Evolutionary conservation across 2,329 filamentous ascomycete genomes (phyloP), one percentile per base, ranked within the genome.

Genomic region (Epichloe elymi): DNA sequence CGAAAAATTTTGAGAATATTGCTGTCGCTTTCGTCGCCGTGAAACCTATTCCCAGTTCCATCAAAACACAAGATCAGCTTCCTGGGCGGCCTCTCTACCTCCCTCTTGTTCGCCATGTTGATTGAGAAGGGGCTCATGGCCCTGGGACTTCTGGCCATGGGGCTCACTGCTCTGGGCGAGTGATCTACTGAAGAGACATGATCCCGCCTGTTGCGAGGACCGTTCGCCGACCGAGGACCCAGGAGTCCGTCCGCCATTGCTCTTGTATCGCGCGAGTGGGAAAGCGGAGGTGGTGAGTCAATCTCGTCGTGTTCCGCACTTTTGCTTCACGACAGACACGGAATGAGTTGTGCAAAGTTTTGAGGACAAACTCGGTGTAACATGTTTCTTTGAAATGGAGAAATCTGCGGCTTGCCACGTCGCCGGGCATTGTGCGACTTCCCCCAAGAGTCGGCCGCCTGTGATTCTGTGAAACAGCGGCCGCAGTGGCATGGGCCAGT

Each of bases 1-100:
- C 81, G 74, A 56, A 83, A 86, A 11, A 86, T 83, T 60, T 86
- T 86, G 53, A 86, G 67, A 57, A 86, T 81, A 50, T 82, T 82
- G 61, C 76, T 80, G 57, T 82, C 79, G 41, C 74, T 79, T 12
- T 80, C 78, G 48, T 82, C 76, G 10, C 79, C 79, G 42, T 76
- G 73, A 53, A 82, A 82, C 54, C 80, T 81, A 58, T 82, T 82
- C 0, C 79, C 79, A 0, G 79, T 82, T 5, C 79, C 79, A 48
- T 82, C 79, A 50, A 83, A 82, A 58, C 79, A 82, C 1, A 83
- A 65, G 10, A 82, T 70, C 14, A 82, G 70, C 58, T 80, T 81
- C 3, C 62, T 57, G 3, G 63, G 58, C 14, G 19, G 35, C 26
- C 47, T 41, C 20, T 44, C 46, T 3, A 41, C 6, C 12, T 49